Evolutionary conservation across 441 rosid genomes (phyloP).

Genomic region (Eruca vesicaria): DNA sequence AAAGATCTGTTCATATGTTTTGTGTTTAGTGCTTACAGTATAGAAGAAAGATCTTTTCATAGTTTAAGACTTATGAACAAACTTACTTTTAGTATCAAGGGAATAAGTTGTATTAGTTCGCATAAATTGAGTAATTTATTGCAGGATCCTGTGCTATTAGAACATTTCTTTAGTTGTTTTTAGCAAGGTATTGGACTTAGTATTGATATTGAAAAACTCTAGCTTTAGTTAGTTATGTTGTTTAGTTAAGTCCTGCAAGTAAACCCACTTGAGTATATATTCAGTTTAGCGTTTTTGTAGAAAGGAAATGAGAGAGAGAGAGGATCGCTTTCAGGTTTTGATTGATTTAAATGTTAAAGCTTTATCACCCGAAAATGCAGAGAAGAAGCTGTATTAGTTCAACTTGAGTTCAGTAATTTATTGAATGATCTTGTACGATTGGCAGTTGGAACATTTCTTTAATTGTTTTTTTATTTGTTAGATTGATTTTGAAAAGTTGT

Average conservation of each 20-base stretch:
- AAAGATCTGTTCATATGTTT: too few species aligned
- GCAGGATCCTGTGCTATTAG: too few species aligned
- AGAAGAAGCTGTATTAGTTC: background rate
- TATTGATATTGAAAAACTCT: conserved; percentile 10
- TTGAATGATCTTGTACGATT: background rate
- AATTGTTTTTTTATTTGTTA: conserved; percentile 40
- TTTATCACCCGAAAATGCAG: background rate
- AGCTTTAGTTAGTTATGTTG: background rate
- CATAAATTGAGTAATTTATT: too few species aligned
- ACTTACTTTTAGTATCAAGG: too few species aligned
- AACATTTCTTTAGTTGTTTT: too few species aligned
- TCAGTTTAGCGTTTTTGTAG: background rate
- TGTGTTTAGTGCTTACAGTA: too few species aligned
- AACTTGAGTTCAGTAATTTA: background rate
- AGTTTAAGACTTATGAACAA: background rate
- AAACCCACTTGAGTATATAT: background rate
- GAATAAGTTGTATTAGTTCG: background rate
- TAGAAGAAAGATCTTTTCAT: too few species aligned
- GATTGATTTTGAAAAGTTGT: conserved; percentile 38
- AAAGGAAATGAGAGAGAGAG: background rate
- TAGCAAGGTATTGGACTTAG: too few species aligned
- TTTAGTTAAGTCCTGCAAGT: background rate
- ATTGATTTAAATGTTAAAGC: background rate
- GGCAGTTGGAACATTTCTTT: background rate
- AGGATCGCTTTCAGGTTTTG: background rate